Evolutionary conservation across 805 yeast species (phyloP), one percentile per base, ranked within the genome.

Genomic region (Monosporozyma siamensis): DNA sequence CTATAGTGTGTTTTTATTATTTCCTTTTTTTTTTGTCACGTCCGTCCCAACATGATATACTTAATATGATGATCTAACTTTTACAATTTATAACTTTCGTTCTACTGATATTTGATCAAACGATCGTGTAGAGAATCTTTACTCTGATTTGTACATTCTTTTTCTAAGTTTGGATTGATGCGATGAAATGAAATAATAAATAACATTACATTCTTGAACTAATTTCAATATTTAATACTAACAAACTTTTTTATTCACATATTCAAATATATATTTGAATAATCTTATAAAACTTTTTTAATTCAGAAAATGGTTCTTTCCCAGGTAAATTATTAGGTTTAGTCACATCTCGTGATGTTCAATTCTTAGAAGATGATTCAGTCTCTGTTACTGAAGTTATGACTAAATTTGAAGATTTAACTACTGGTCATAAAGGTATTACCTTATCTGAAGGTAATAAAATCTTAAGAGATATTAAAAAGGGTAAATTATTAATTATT

Each of bases 401-500:
- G 98, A 88, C 97, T 60, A 78, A 72, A 43, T 18, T 31, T 18
- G 24, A 15, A 18, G 95, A 90, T 43, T 71, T 88, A 55, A 75
- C 88, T 57, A 83, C 95, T 46, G 96, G 89, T 49, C 67, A 77
- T 50, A 70, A 80, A 59, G 96, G 97, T 62, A 77, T 90, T 52
- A 77, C 80, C 47, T 76, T 92, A 58, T 53, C 75, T 49, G 84
- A 84, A 65, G 98, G 97, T 66, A 92, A 92, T 67, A 85, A 82
- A 46, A 79, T 90, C 54, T 77, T 92, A 66, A 81, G 95, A 72
- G 69, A 78, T 55, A 89, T 96, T 50, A 92, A 92, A 74, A 92
- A 90, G 75, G 98, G 98, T 68, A 92, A 92, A 69, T 77, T 92
- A 59, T 97, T 97, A 61, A 86, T 92, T 57, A 80, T 92, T 53